Conservation (phyloP, 257 asterid species). For the Solanum pennellii region DNA sequence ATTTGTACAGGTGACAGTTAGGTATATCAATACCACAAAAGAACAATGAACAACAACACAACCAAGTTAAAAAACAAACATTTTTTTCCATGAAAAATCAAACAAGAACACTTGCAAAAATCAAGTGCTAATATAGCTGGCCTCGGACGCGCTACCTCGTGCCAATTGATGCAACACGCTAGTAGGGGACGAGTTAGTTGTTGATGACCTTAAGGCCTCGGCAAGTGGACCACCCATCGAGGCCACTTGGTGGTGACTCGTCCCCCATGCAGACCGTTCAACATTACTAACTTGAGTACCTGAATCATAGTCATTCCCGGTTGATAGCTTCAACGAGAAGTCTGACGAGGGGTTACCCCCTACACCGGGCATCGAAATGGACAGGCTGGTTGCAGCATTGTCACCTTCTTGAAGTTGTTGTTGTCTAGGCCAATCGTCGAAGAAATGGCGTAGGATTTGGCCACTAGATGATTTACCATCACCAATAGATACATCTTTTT, state of each 20-base stretch:
- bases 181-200: slow-evolving; percentile 57
- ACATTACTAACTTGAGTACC: neutral
- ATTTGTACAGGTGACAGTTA: neutral
- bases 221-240: slow-evolving; percentile 90
- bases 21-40: neutral
- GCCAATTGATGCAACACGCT: slow-evolving; percentile 57
- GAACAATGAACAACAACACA: neutral
- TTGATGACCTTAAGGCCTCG: slow-evolving; percentile 72
- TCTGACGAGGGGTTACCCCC: slow-evolving; percentile 34
- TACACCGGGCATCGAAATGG: slow-evolving; percentile 45
- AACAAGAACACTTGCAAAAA: neutral
- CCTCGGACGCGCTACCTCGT: slow-evolving; percentile 18
- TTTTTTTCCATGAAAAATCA: neutral
- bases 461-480: slow-evolving; percentile 3
- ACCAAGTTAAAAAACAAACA: neutral
- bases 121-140: slow-evolving; percentile 39
- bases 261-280: slow-evolving; percentile 33
- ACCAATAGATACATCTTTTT: slow-evolving; percentile 1
- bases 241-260: slow-evolving; percentile 17
- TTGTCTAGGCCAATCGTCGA: slow-evolving; percentile 76
- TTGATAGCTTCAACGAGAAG: slow-evolving; percentile 67
- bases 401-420: slow-evolving; percentile 38
- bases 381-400: slow-evolving; percentile 39
- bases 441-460: slow-evolving; percentile 55
- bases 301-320: slow-evolving; percentile 28